These are phyloP conservation scores for Aquilaria sinensis DNA, from an alignment of 345 rosid species.

Conservation along the genomic window DNA sequence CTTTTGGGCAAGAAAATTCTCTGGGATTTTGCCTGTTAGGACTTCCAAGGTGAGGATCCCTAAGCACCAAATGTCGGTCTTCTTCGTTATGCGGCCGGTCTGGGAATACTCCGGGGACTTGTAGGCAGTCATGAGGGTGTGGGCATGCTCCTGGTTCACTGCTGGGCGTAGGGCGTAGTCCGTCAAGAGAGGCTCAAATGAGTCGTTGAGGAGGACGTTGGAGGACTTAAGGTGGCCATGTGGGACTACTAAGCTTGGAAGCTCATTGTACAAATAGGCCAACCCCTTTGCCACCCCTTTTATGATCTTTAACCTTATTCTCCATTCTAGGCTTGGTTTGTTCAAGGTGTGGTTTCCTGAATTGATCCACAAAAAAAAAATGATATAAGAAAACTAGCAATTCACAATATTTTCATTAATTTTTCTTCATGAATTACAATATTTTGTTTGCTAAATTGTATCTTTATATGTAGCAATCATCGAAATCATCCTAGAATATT, in stretches of 20 bases:
- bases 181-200: conserved; percentile 43
- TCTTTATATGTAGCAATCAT: too few relatives aligned
- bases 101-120: conserved; percentile 61
- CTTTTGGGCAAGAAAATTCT: conserved; percentile 46
- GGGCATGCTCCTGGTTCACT: conserved; percentile 62
- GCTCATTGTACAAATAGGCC: conserved; percentile 49
- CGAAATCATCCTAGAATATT: too few relatives aligned
- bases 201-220: conserved; percentile 51
- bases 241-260: conserved; percentile 46
- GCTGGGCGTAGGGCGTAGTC: conserved; percentile 61
- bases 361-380: too few relatives aligned
- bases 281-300: conserved; percentile 62
- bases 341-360: conserved; percentile 52
- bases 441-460: too few relatives aligned
- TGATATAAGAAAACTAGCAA: too few relatives aligned
- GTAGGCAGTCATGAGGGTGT: conserved; percentile 47
- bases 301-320: conserved; percentile 46
- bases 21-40: conserved; percentile 54
- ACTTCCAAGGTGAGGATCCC: conserved; percentile 63
- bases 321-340: conserved; percentile 54
- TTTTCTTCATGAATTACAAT: too few relatives aligned
- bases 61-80: conserved; percentile 67
- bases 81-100: conserved; percentile 35
- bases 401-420: too few relatives aligned
- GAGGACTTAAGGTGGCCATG: conserved; percentile 86